Percentiles rank a stretch among this genome's conserved stretches.
Evolutionary conservation across 2,329 filamentous ascomycete species (phyloP).

Genomic region (Colletotrichum kahawae): DNA sequence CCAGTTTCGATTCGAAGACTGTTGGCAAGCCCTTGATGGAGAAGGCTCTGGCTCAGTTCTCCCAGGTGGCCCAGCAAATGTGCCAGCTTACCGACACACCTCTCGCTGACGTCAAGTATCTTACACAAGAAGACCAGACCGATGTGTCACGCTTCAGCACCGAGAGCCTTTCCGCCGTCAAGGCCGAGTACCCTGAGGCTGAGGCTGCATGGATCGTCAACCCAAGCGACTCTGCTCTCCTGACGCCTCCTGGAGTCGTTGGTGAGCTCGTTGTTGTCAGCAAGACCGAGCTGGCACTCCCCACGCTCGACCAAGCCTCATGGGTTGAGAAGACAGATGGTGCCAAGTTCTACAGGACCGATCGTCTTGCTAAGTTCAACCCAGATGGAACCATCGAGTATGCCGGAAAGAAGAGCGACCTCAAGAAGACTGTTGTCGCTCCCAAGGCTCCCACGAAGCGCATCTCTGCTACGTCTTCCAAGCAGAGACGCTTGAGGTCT

Average conservation of each 20-base stretch:
- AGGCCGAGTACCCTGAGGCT: conserved; percentile 27
- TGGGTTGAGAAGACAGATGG: conserved; percentile 31
- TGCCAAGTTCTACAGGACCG: conserved; percentile 42
- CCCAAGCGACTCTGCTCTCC: conserved; percentile 33
- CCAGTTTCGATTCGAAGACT: conserved; percentile 68
- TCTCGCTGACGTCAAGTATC: conserved; percentile 37
- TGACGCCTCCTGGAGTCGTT: conserved; percentile 44
- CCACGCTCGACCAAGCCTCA: conserved; percentile 28
- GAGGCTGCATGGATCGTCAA: conserved; percentile 46
- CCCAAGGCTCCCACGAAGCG: conserved; percentile 28
- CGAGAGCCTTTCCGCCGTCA: conserved; percentile 24
- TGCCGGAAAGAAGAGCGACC: conserved; percentile 27
- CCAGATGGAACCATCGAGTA: conserved; percentile 33
- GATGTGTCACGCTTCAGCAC: conserved; percentile 36
- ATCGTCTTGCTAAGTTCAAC: conserved; percentile 44
- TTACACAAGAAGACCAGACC: conserved; percentile 37
- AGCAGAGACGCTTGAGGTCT: conserved; percentile 47
- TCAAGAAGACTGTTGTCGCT: conserved; percentile 2
- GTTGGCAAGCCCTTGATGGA: conserved; percentile 58
- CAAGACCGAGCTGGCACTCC: conserved; percentile 27
- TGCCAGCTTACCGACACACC: conserved; percentile 39
- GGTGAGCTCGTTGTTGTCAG: conserved; percentile 50
- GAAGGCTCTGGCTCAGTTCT: conserved; percentile 56
- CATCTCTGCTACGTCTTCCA: conserved; percentile 43
- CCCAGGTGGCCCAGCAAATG: conserved; percentile 54